Base-by-base conservation (phyloP, 371 early-diverging fungal species). In the Mucor plumbeus region DNA sequence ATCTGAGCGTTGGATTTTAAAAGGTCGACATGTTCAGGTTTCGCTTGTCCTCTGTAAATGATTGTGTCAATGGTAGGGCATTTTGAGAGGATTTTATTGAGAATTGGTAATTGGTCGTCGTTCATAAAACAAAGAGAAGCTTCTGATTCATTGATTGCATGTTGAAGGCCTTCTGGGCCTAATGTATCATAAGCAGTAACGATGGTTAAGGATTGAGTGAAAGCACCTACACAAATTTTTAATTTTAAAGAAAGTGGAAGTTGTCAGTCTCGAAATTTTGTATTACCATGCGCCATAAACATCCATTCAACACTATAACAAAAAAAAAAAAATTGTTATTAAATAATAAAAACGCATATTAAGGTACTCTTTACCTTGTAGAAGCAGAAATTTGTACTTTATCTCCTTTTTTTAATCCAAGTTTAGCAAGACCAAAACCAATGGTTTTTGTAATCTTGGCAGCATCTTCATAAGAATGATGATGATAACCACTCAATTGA, bases 141-240 rank as follows among this genome's bases (percentile, higher is more conserved):
- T 63, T 88, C 88, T n/a, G 89, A 75, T 72, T 93, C 90, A 63
- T 88, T 86, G 44, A 87, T 81, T 0, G 88, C 76, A 61, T 85
- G 84, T 56, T 75, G 62, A 13, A 94, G 81, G 9, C 91, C 93
- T 59, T 88, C 90, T 41, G 88, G 87, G 10, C 94, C 94, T 40
- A 94, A 83, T 5, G 94, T 93, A 68, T 92, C 94, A 80, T 94
- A 93, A 36, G 92, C 92, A 11, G 94, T 94, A 9, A 91, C 89
- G 69, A 93, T 85, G 34, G 86, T 86, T 50, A 91, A 72, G 10
- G 77, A 75, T 73, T 92, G 92, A 47, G 75, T 75, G 61, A 79
- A 87, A 75, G 78, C 85, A 74, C 64, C 84, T 84, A 63, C 34
- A 7, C n/a, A 53, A 38, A 39, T 4, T 17, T 1, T 33, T 34